phyloP scores from a whole-genome alignment of 2,329 filamentous ascomycete species.

The Cladosporium halotolerans region DNA sequence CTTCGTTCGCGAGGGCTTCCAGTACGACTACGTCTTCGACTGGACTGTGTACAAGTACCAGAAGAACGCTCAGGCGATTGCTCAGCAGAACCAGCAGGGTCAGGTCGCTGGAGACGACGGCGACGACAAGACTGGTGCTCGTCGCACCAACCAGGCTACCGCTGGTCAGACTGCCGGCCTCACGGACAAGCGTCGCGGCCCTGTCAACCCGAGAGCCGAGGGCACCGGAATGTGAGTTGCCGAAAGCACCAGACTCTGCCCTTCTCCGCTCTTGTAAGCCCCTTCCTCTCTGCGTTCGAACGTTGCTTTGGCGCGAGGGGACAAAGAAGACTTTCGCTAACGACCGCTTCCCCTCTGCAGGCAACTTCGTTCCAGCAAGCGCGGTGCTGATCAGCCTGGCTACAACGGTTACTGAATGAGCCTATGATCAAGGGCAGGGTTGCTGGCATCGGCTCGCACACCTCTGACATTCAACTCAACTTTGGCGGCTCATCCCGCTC shows the following conservation, averaged over 20 bases:
- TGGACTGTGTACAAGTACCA: constrained; percentile 99
- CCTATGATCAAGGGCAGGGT: constrained; percentile 28
- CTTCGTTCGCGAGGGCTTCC: constrained; percentile 97
- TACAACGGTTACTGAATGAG: constrained; percentile 44
- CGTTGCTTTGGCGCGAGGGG: constrained; percentile 66
- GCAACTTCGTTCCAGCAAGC: constrained; percentile 48
- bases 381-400: constrained; percentile 43
- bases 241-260: constrained; percentile 38
- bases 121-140: constrained; percentile 63
- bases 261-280: constrained; percentile 63
- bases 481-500: constrained; percentile 11
- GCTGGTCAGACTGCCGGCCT: constrained; percentile 55
- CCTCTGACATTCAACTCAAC: constrained; percentile 13
- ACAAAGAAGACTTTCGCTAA: constrained; percentile 45
- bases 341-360: constrained; percentile 34
- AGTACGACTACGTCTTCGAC: constrained; percentile 99
- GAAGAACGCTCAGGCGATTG: constrained; percentile 95
- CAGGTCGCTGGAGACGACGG: constrained; percentile 58
- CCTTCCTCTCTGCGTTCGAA: constrained; percentile 75
- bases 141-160: constrained; percentile 58
- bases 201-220: constrained; percentile 74
- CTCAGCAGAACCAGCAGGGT: constrained; percentile 64
- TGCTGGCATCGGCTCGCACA: constrained; percentile 26
- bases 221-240: constrained; percentile 95
- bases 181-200: constrained; percentile 63